Evolutionary conservation across 805 yeast genomes (phyloP).

Genomic region (Cyberlindnera misumaiensis): DNA sequence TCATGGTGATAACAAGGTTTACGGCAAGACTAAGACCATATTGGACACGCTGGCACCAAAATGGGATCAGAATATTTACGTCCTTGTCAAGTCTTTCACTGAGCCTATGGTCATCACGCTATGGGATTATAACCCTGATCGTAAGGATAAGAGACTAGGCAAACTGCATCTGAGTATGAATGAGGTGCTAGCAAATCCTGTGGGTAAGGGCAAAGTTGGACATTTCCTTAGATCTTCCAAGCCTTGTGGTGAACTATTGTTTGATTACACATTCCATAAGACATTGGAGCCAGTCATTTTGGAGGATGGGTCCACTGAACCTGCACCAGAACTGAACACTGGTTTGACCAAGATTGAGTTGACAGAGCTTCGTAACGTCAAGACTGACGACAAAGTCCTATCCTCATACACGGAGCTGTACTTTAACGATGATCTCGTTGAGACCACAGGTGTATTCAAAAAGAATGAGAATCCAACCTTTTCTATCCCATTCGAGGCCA

Average conservation of each 20-base stretch:
- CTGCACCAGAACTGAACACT: conserved; percentile 89
- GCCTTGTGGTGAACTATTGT: conserved; percentile 67
- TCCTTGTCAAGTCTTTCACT: conserved; percentile 66
- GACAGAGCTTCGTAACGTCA: conserved; percentile 47
- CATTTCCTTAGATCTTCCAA: conserved; percentile 75
- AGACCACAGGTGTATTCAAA: conserved; percentile 52
- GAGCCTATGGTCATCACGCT: conserved; percentile 75
- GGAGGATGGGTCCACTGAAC: conserved; percentile 77
- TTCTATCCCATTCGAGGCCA: conserved; percentile 55
- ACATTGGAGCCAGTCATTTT: conserved; percentile 50
- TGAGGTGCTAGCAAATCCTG: conserved; percentile 46
- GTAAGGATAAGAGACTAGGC: conserved; percentile 80
- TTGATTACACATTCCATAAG: conserved; percentile 71
- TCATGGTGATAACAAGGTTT: conserved; percentile 45
- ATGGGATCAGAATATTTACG: conserved; percentile 75
- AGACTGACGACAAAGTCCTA: conserved; percentile 33
- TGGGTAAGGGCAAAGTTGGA: conserved; percentile 41
- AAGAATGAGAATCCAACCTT: conserved; percentile 63
- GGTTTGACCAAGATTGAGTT: conserved; percentile 77
- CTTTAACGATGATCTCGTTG: conserved; percentile 52
- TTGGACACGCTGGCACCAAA: conserved; percentile 63
- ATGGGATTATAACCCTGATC: conserved; percentile 71
- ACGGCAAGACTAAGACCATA: conserved; percentile 65
- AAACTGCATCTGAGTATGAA: conserved; percentile 68
- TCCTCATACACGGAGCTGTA: conserved; percentile 67